A percentile compares a stretch with the other conserved stretches of the same genome.
Conservation (phyloP, 495 filamentous ascomycete species). For the Lasiosphaeria ovina region DNA sequence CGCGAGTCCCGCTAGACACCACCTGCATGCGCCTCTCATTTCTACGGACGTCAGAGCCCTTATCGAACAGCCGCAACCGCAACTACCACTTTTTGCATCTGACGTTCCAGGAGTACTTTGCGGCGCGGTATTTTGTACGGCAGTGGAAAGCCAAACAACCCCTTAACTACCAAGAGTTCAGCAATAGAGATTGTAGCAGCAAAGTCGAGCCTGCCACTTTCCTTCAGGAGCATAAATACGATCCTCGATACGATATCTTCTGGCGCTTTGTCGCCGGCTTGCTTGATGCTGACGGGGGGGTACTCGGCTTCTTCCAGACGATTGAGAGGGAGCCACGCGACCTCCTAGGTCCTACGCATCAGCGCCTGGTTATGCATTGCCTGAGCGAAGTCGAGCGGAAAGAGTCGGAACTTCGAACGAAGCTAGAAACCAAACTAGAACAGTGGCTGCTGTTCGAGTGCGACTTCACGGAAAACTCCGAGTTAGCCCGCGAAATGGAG, state of each 20-base stretch:
- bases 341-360: conserved; percentile 39
- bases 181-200: neutral
- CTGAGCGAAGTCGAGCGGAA: conserved; percentile 32
- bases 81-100: conserved; percentile 45
- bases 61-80: conserved; percentile 13
- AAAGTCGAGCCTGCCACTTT: conserved; percentile 22
- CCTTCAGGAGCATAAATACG: conserved; percentile 41
- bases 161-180: conserved; percentile 23
- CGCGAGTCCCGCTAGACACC: neutral
- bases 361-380: conserved; percentile 42
- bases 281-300: conserved; percentile 21
- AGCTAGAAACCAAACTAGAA: conserved; percentile 23
- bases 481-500: conserved; percentile 25
- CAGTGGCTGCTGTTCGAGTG: conserved; percentile 32
- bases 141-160: conserved; percentile 29
- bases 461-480: conserved; percentile 8
- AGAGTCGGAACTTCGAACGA: conserved; percentile 12
- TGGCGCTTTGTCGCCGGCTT: conserved; percentile 48
- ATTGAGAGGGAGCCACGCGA: conserved; percentile 41
- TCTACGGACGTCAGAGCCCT: conserved; percentile 30
- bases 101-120: conserved; percentile 45
- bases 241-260: conserved; percentile 38
- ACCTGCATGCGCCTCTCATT: conserved; percentile 33
- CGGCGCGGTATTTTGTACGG: conserved; percentile 43
- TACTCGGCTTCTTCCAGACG: conserved; percentile 32